Base-by-base conservation (phyloP, 768 basidiomycete genomes). In the Trametes cubensis region DNA sequence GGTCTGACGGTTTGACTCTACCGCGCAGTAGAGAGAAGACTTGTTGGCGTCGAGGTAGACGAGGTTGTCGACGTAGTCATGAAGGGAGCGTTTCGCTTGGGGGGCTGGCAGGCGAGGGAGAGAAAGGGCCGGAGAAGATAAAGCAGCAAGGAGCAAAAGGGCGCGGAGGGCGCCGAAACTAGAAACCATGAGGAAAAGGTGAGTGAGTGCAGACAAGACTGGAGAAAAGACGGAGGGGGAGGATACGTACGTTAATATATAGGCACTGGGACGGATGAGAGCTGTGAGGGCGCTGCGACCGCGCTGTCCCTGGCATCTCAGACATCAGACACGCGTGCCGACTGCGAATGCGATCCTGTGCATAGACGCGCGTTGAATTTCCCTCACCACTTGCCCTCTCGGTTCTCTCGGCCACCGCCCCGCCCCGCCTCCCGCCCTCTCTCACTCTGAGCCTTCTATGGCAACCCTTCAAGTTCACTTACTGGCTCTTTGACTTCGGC, bases 381-480 rank as follows among this genome's bases (percentile, higher is more conserved):
- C 48, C 46, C 18, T 18, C 18, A 15, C 11, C 6, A 26, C 55
- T 25, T 52, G 52, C 40, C 23, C 44, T 20, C 41, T 38, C 61
- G 58, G 53, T 55, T 44, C 56, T 58, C 58, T 60, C 63, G 63
- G 63, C n/a, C 58, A 55, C 59, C 63, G 58, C 63, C 47, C 54
- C 10, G 56, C 47, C 46, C 38, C 46, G 44, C 55, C 30, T 38
- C 44, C 20, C 18, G 26, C 42, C n/a, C 18, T 44, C 58, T 28
- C 41, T n/a, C n/a, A n/a, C n/a, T n/a, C n/a, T n/a, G n/a, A n/a
- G n/a, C 34, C 34, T 34, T 34, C 34, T 34, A 34, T 34, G 18
- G 45, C 21, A 21, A 46, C 45, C 25, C 23, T 46, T 15, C 20
- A 46, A 21, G 45, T 23, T 4, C 21, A n/a, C 45, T 21, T 2